phyloP scores from a whole-genome alignment of 305 asterid species.

The Fraxinus floribunda region DNA sequence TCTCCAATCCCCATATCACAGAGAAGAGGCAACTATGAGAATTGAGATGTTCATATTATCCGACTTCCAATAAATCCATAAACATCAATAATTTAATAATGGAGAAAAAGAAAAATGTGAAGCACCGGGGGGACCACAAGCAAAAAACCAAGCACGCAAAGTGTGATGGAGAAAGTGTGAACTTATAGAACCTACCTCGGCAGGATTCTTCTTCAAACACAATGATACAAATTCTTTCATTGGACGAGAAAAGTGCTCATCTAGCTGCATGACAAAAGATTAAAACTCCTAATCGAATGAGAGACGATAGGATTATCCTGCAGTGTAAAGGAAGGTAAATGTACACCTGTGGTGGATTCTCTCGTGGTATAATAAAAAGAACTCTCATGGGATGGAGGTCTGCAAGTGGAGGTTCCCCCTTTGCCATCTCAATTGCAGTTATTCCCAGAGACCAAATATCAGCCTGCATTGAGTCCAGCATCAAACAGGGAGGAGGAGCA shows the following conservation, averaged over 20 bases:
- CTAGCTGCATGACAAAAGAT: slow-evolving; percentile 62
- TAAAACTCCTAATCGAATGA: slow-evolving; percentile 12
- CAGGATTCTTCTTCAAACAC: slow-evolving; percentile 87
- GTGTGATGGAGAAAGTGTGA: slow-evolving; percentile 17
- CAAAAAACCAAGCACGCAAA: not conserved
- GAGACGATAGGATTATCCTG: slow-evolving; percentile 3
- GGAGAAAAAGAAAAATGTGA: not conserved
- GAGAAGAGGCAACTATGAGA: not conserved
- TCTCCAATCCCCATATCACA: not conserved
- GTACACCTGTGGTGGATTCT: slow-evolving; percentile 92
- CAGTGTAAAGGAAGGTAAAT: slow-evolving; percentile 18
- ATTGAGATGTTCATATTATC: not conserved
- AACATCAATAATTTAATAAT: not conserved
- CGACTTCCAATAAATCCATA: not conserved
- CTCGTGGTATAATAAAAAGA: slow-evolving; percentile 95
- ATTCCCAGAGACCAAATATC: slow-evolving; percentile 98
- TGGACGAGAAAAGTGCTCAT: slow-evolving; percentile 93
- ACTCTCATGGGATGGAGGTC: slow-evolving; percentile 99
- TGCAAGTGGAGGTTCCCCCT: slow-evolving; percentile 97
- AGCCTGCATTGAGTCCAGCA: slow-evolving; percentile 61
- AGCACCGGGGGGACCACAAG: not conserved
- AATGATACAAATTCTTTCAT: slow-evolving; percentile 80
- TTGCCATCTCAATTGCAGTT: slow-evolving; percentile 95
- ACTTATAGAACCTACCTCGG: slow-evolving; percentile 62
- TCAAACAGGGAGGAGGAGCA: not conserved